Evolutionary conservation across 805 yeast species (phyloP), one percentile per base, ranked within the genome.

Genomic region (Scheffersomyces stipitis): DNA sequence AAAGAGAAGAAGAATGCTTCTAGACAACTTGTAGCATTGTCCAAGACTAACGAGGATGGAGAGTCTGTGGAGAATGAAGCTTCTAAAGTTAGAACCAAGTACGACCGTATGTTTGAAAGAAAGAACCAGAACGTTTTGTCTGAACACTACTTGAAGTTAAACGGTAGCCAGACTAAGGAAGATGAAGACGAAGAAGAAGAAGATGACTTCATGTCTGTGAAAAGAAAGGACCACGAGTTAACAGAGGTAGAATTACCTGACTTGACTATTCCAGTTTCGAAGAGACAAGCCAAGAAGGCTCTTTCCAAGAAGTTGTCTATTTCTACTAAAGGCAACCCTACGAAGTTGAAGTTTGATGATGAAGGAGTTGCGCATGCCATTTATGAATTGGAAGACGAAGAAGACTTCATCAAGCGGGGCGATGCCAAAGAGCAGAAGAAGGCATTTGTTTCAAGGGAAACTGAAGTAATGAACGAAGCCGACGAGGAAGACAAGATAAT

Each of bases 21-120:
- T 1, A 76, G 96, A 52, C 80, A 81, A 46, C 63, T 90, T 45
- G 51, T 76, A 31, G 71, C 75, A 5, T 64, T 87, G 36, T 61
- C 79, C 1, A 75, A 77, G 45, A 54, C 70, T 4, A 56, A 69
- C 36, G 66, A 60, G 1, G 85, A 78, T 5, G 83, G 84, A 38
- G 95, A 91, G 38, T 87, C 78, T 28, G 44, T 66, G 14, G 59
- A 60, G 9, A 56, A 41, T 46, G 50, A 48, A n/a, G 71, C 56
- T 37, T 44, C 48, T 29, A 75, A 76, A 48, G 83, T 80, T 2
- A 78, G 89, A 53, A 93, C 97, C 12, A 91, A 86, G 60, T 87
- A 87, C 56, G 99, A 93, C 60, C 78, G 90, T 44, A 90, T 93
- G 96, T 93, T 93, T 64, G 95, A 88, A 59, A 78, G 99, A 59